Evolutionary conservation across 345 rosid species (phyloP).

Genomic region (Erodium maritimum): DNA sequence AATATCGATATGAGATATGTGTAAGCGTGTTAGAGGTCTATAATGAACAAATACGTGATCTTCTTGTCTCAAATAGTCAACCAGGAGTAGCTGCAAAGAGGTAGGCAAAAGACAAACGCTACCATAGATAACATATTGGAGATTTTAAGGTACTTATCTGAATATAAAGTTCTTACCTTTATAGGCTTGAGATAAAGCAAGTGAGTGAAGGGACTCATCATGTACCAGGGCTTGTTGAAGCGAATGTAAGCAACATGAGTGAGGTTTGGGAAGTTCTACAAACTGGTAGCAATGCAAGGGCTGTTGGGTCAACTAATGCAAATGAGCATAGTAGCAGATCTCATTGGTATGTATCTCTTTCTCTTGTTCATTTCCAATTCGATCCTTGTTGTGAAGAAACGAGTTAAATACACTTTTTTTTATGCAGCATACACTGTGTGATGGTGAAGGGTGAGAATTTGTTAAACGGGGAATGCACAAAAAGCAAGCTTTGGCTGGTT

Average conservation of each 20-base stretch:
- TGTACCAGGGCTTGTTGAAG: conserved; percentile 84
- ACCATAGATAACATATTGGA: too few species aligned
- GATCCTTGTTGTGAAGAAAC: neutral
- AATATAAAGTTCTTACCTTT: conserved; percentile 5
- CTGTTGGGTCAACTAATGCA: conserved; percentile 81
- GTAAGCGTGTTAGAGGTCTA: conserved; percentile 97
- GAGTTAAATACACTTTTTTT: conserved; percentile 1
- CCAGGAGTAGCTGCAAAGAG: conserved; percentile 52
- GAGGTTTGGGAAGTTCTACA: conserved; percentile 92
- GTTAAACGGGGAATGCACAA: conserved; percentile 76
- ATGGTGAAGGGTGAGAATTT: conserved; percentile 80
- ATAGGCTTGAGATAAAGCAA: conserved; percentile 77
- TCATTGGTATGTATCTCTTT: conserved; percentile 52
- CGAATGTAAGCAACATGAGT: conserved; percentile 56
- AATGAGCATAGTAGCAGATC: conserved; percentile 96
- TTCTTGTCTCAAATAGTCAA: conserved; percentile 49
- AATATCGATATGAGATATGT: conserved; percentile 55
- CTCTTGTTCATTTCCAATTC: conserved; percentile 1
- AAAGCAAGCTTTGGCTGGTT: conserved; percentile 92
- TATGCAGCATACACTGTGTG: conserved; percentile 73
- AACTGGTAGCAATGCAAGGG: conserved; percentile 84
- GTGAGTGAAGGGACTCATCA: conserved; percentile 71
- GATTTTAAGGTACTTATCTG: too few species aligned
- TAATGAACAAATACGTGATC: conserved; percentile 89
- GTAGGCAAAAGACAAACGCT: conserved; percentile 25